Percentiles rank a stretch among this genome's conserved stretches.
phyloP scores from a whole-genome alignment of 1,139 yeast genomes.

The Kodamaea arcana region DNA sequence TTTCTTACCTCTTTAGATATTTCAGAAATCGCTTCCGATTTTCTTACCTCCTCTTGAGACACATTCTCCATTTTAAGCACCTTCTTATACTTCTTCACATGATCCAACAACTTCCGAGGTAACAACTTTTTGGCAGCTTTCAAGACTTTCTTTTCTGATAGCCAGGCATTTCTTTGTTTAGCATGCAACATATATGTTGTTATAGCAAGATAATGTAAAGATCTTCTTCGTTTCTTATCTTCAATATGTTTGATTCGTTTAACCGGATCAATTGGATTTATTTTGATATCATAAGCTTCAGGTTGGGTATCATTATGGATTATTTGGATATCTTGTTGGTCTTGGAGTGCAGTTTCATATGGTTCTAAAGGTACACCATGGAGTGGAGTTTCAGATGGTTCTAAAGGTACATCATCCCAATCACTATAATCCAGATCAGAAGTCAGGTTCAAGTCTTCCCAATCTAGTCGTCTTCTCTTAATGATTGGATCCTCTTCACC shows the following conservation, averaged over 20 bases:
- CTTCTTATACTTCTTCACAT: conserved; percentile 17
- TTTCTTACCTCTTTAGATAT: not conserved
- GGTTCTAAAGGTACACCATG: too few species aligned
- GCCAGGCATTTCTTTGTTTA: conserved; percentile 20
- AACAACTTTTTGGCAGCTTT: conserved; percentile 23
- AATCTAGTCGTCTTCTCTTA: conserved; percentile 5
- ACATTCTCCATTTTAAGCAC: conserved; percentile 3
- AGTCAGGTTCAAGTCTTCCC: not conserved
- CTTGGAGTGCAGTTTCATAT: conserved; percentile 1
- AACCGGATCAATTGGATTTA: conserved; percentile 1
- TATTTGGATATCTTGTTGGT: too few species aligned
- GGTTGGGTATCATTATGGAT: not conserved
- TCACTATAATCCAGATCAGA: conserved; percentile 14
- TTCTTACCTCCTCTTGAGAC: not conserved
- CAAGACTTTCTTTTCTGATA: conserved; percentile 18
- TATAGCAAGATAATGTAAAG: conserved; percentile 26
- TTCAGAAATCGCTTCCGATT: not conserved
- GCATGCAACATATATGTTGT: conserved; percentile 24
- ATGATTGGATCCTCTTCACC: conserved; percentile 1
- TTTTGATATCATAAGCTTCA: conserved; percentile 6
- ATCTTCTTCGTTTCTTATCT: conserved; percentile 10
- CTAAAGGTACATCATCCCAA: conserved; percentile 22
- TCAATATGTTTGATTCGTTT: conserved; percentile 2
- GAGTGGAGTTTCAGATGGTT: not conserved
- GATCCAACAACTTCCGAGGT: conserved; percentile 21